Evolutionary conservation across 805 yeast genomes (phyloP), one percentile per base, ranked within the genome.

Genomic region (Brettanomyces nanus): DNA sequence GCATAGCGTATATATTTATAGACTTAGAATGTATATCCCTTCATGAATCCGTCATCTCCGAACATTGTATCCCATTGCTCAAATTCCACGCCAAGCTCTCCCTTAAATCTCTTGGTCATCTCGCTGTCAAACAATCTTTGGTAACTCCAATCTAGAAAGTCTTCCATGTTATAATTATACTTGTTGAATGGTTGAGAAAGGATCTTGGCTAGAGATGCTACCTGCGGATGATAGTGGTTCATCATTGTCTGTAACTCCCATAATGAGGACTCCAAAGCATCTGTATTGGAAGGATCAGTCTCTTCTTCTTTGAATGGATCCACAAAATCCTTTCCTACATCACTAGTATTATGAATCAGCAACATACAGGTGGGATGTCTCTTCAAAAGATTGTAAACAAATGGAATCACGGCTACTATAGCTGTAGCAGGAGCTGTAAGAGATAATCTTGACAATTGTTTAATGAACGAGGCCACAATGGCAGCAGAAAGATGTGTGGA

Each of bases 351-450:
- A 52, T 92, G 97, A 30, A 90, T 69, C 71, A 90, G 66, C 19
- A 81, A 65, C 95, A 89, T 90, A 67, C 97, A 89, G 4, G 89
- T 77, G 31, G 97, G 97, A 61, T 92, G 98, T 50, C 85, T 77
- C 56, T 85, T 90, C 51, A 92, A 60, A 45, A 87, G 69, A 58
- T 90, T 90, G 63, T 90, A 90, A 10, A 87, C 71, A 56, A 92
- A 86, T n/a, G 98, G 97, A 17, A 90, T 71, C 11, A 85, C 71
- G 2, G 85, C 75, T 14, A 90, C 94, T 28, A 85, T 77, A 3
- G 96, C 96, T 2, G 95, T 73, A 3, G 97, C 95, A 20, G 95
- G 85, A 1, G 95, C 80, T 10, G 75, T 68, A 32, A 90, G 56
- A 1, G 90, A 67, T 33, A 89, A 65, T 38, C 95, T 70, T 1